A percentile compares a stretch with the other conserved stretches of the same genome.
Evolutionary conservation across 2,329 filamentous ascomycete genomes (phyloP).

Genomic region (Colletotrichum melonis): DNA sequence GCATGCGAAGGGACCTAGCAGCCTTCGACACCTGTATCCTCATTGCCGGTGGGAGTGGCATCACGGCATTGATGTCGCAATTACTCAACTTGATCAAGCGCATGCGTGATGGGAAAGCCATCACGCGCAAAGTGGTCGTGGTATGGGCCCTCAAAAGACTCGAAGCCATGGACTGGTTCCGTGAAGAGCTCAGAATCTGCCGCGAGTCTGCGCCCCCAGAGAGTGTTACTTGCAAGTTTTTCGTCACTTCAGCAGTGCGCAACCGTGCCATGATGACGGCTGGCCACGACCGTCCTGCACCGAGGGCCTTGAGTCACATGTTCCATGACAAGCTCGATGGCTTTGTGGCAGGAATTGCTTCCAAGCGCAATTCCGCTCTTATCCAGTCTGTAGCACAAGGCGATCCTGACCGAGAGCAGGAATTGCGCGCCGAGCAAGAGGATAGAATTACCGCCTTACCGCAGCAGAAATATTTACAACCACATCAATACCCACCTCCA

Average conservation of each 20-base stretch:
- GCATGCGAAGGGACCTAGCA: conserved; percentile 89
- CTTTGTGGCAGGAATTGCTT: conserved; percentile 87
- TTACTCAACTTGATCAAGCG: conserved; percentile 94
- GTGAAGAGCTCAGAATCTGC: conserved; percentile 92
- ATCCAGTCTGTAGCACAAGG: conserved; percentile 86
- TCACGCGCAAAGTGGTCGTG: conserved; percentile 89
- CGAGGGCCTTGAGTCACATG: conserved; percentile 76
- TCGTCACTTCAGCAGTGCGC: conserved; percentile 83
- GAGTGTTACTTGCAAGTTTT: conserved; percentile 93
- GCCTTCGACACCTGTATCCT: conserved; percentile 95
- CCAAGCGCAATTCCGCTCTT: conserved; percentile 85
- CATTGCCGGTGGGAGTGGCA: conserved; percentile 93
- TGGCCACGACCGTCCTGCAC: conserved; percentile 56
- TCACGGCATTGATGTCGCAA: conserved; percentile 93
- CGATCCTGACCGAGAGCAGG: conserved; percentile 81
- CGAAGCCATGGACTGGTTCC: conserved; percentile 98
- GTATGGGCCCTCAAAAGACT: conserved; percentile 94
- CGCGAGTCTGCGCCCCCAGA: conserved; percentile 89
- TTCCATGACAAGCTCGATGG: conserved; percentile 90
- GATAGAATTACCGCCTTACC: conserved; percentile 87
- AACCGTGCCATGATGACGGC: conserved; percentile 43
- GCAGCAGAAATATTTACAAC: conserved; percentile 71
- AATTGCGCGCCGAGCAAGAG: conserved; percentile 84
- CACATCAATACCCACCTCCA: conserved; percentile 52
- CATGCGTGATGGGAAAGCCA: conserved; percentile 94